These are phyloP conservation scores for Xylariaceae sp. DNA, from an alignment of 2,329 filamentous ascomycete genomes.

Conservation along the genomic window DNA sequence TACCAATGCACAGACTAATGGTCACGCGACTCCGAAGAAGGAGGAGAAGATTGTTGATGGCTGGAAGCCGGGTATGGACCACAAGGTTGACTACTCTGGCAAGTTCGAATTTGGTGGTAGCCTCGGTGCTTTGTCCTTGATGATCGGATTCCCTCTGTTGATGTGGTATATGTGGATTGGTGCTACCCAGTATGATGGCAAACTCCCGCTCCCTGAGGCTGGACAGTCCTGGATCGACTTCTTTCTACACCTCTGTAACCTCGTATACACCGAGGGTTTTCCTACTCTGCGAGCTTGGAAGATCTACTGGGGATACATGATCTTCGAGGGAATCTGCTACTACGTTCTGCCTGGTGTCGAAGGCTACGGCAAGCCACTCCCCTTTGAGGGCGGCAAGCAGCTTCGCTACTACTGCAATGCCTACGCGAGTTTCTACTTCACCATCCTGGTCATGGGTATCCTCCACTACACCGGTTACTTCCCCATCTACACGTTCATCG, in stretches of 20 bases:
- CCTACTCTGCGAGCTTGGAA: conserved; percentile 77
- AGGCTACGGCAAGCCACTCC: conserved; percentile 80
- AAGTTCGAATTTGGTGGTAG: conserved; percentile 84
- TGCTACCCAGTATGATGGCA: conserved; percentile 84
- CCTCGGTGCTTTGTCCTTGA: conserved; percentile 73
- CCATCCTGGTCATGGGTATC: conserved; percentile 61
- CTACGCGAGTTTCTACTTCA: conserved; percentile 80
- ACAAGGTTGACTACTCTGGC: conserved; percentile 58
- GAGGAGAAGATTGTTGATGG: conserved; percentile 45
- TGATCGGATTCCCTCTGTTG: conserved; percentile 85
- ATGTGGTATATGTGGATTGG: conserved; percentile 99
- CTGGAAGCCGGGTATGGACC: conserved; percentile 55
- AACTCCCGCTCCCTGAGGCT: conserved; percentile 61
- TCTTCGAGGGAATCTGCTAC: conserved; percentile 80
- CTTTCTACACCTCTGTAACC: conserved; percentile 59
- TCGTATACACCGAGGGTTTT: conserved; percentile 80
- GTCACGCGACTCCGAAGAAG: conserved; percentile 20
- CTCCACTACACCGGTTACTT: conserved; percentile 83
- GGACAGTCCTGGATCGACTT: conserved; percentile 69
- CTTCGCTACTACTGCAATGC: conserved; percentile 93
- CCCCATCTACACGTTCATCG: conserved; percentile 84
- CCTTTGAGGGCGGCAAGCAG: conserved; percentile 76
- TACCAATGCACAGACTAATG: conserved; percentile 23
- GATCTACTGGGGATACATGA: conserved; percentile 92
- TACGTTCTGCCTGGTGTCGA: conserved; percentile 81